Evolutionary conservation across 129 eudicot species (phyloP), one percentile per base, ranked within the genome.

Genomic region (Helichrysum umbraculigerum): DNA sequence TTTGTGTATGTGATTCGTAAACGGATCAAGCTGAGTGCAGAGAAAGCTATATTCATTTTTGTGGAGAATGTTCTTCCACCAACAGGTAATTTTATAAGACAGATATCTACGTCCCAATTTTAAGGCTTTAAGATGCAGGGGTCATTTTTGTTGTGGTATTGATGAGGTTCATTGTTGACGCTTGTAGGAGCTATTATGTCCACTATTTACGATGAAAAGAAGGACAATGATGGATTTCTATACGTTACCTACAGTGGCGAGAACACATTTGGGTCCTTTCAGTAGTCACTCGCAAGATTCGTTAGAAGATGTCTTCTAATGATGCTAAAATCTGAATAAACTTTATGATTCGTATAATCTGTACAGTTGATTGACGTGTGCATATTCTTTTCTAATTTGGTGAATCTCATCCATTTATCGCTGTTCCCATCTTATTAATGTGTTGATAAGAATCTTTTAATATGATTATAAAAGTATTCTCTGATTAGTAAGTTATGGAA

Each of bases 41-140:
- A 87, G 57, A 90, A 90, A 61, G 96, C 92, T 29, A 90, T 87
- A 6, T 90, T 90, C 62, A 83, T 90, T 28, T 90, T 90, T 22
- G 92, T 90, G 67, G 89, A 90, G 17, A 90, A 87, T 56, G 89
- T 83, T 35, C 87, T 90, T 66, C 96, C 96, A 73, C 92, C 96
- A 19, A 85, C 92, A 74, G 96, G 96, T 90, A 79, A 28, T 57
- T 50, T 58, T 3, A 5, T 14, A 16, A 52, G 21, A 20, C n/a
- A 64, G 20, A 6, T 30, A 16, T 6, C 1, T 15, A 3, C 1
- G 2, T 41, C 11, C 12, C 3, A 9, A 41, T 14, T 41, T 41
- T 8, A 10, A 41, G 47, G 14, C 47, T 10, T 12, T 41, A 9
- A 41, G 47, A 41, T 41, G 47, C 14, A 41, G 14, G 3, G 3